A percentile compares a stretch with the other conserved stretches of the same genome.
Evolutionary conservation across 176 grass and related monocot genomes (phyloP).

Genomic region (Oryza glumipatula): DNA sequence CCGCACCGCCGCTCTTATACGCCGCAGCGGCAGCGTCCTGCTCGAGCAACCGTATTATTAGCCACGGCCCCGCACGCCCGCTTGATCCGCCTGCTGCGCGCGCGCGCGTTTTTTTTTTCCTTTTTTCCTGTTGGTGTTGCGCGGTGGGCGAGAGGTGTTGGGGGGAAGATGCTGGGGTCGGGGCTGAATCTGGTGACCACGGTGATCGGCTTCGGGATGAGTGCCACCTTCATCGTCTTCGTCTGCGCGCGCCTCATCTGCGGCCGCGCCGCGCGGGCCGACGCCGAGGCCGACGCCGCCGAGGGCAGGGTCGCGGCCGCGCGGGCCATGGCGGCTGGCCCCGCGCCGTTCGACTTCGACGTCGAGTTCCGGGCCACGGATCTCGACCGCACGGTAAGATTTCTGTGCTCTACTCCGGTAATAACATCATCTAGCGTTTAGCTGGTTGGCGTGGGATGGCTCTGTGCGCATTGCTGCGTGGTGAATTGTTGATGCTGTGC

Average conservation of each 20-base stretch:
- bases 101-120: background rate
- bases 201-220: slow-evolving; percentile 97
- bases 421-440: background rate
- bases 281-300: slow-evolving; percentile 36
- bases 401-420: background rate
- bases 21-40: slow-evolving; percentile 24
- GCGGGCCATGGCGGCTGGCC: slow-evolving; percentile 42
- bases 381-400: slow-evolving; percentile 63
- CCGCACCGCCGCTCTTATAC: slow-evolving; percentile 56
- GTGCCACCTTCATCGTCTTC: slow-evolving; percentile 95
- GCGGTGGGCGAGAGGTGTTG: background rate
- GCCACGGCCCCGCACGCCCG: background rate
- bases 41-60: slow-evolving; percentile 10
- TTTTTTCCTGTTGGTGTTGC: background rate
- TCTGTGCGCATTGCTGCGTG: slow-evolving; percentile 5
- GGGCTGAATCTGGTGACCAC: slow-evolving; percentile 95
- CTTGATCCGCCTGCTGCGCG: background rate
- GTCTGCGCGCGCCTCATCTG: slow-evolving; percentile 92
- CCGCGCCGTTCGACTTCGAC: slow-evolving; percentile 65
- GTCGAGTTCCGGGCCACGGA: slow-evolving; percentile 72
- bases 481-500: background rate
- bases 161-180: slow-evolving; percentile 70
- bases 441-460: background rate
- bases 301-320: slow-evolving; percentile 23
- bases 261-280: slow-evolving; percentile 56